Evolutionary conservation across 2,329 filamentous ascomycete genomes (phyloP).

Genomic region (Fusarium domesticum): DNA sequence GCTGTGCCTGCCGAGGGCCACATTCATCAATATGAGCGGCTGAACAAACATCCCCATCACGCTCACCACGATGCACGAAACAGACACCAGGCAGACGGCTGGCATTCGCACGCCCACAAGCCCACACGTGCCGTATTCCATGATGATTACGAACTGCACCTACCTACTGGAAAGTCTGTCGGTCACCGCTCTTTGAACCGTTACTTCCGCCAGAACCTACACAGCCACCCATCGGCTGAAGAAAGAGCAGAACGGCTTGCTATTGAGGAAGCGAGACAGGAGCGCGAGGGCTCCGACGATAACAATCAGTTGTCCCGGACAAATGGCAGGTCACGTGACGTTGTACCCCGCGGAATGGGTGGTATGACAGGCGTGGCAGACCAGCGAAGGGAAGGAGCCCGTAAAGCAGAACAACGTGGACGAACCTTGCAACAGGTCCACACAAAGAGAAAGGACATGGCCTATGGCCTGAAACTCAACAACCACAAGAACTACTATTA

Average conservation of each 20-base stretch:
- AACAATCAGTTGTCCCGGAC: constrained; percentile 35
- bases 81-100: constrained; percentile 73
- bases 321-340: constrained; percentile 48
- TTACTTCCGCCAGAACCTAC: constrained; percentile 92
- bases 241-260: constrained; percentile 69
- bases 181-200: constrained; percentile 83
- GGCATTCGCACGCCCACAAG: constrained; percentile 79
- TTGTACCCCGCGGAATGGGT: constrained; percentile 66
- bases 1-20: constrained; percentile 73
- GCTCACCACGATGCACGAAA: constrained; percentile 66
- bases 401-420: constrained; percentile 65
- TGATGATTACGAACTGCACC: constrained; percentile 89
- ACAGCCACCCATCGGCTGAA: constrained; percentile 74
- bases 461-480: constrained; percentile 71
- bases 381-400: constrained; percentile 68
- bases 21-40: constrained; percentile 67
- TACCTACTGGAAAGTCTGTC: constrained; percentile 84
- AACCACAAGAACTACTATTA: constrained; percentile 64
- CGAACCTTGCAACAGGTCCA: constrained; percentile 62
- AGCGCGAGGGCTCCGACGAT: constrained; percentile 32
- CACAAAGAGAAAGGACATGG: constrained; percentile 62
- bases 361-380: constrained; percentile 77
- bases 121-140: constrained; percentile 74
- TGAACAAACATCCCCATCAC: constrained; percentile 73
- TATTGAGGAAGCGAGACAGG: constrained; percentile 45